These are phyloP conservation scores for Cercospora canescens DNA, from an alignment of 2,329 filamentous ascomycete genomes.

Conservation along the genomic window DNA sequence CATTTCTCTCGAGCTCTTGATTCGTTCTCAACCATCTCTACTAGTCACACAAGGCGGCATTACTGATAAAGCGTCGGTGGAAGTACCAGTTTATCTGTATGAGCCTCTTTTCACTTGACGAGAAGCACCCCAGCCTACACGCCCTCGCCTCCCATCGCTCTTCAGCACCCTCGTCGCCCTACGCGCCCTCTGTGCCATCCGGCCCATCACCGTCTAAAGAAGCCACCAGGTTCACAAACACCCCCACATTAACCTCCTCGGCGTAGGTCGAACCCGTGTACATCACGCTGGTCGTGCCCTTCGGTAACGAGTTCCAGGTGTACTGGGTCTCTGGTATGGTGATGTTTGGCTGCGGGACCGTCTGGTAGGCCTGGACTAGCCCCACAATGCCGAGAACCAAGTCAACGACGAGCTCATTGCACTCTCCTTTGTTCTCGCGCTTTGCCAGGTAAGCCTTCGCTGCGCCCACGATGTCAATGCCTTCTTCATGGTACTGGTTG, in stretches of 20 bases:
- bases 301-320: not conserved
- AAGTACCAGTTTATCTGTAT: too few relatives aligned
- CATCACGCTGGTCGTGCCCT: not conserved
- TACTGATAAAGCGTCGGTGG: not conserved
- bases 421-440: not conserved
- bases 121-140: too few relatives aligned
- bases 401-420: not conserved
- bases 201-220: not conserved
- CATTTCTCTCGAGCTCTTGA: too few relatives aligned
- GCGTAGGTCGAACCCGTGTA: not conserved
- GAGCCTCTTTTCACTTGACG: too few relatives aligned
- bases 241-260: not conserved
- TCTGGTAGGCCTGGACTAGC: not conserved
- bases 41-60: not conserved
- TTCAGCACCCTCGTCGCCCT: not conserved
- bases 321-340: not conserved
- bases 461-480: not conserved
- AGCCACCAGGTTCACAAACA: not conserved
- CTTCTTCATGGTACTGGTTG: not conserved
- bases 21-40: not conserved
- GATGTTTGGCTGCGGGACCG: not conserved
- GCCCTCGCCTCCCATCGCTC: not conserved
- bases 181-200: not conserved
- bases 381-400: not conserved
- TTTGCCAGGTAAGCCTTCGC: not conserved